Evolutionary conservation across 202 grass and related monocot genomes (phyloP), one percentile per base, ranked within the genome.

Genomic region (Bolboschoenoplectus hybrid): DNA sequence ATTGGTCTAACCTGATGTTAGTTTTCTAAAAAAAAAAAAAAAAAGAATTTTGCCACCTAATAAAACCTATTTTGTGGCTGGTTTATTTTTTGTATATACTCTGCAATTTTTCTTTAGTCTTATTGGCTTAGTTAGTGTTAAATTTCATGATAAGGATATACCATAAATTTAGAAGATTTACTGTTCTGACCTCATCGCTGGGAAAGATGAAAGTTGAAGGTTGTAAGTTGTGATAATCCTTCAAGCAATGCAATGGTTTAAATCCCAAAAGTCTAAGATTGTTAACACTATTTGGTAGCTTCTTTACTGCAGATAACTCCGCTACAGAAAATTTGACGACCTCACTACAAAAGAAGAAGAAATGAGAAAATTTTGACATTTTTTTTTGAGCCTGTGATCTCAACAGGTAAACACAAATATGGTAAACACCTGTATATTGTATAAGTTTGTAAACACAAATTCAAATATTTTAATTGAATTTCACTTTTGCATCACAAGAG

Each of bases 141-240:
- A 51, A 66, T 45, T 63, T 40, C 56, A 57, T 17, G 32, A 47
- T 76, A 17, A 76, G 34, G 82, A 20, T 34, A 69, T 41, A 51
- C 9, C 9, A 57, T 40, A 83, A 79, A 51, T 63, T 72, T 35
- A 76, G 26, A 39, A 62, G 67, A 62, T 36, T 55, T 61, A 49
- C 32, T 75, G 11, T 78, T 87, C 74, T 81, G 63, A 98, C 95
- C 95, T 95, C 91, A 91, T 98, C 93, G 72, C 70, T 94, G 13
- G 93, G 93, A 88, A 93, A 98, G 89, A 95, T 73, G 87, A 98
- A 98, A 81, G 95, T 94, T 19, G 93, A 93, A 64, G 95, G 93
- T 46, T 91, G 88, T 82, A 95, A 89, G 66, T 98, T 98, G 88
- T 98, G 90, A 88, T 95, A 98, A 92, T 93, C 93, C 87, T 98